Evolutionary conservation across 2,329 filamentous ascomycete genomes (phyloP).

Genomic region (Beauveria caledonica): DNA sequence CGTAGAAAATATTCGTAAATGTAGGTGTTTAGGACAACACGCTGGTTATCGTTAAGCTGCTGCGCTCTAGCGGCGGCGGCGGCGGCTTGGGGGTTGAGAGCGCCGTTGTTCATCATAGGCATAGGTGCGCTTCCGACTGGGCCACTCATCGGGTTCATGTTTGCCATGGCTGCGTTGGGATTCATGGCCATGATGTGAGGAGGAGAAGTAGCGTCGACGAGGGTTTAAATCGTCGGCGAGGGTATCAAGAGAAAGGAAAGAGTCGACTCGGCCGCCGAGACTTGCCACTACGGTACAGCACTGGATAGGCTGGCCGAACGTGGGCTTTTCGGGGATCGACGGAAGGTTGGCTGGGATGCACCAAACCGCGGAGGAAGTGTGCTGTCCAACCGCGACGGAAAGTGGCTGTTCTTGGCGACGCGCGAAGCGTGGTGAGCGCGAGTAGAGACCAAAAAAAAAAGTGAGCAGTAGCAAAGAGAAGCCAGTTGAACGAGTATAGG

Average conservation of each 20-base stretch:
- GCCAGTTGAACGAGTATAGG: not conserved
- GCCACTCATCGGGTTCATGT: slow-evolving; percentile 61
- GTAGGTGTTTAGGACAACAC: slow-evolving; percentile 67
- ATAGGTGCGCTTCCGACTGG: slow-evolving; percentile 53
- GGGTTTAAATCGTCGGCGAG: not conserved
- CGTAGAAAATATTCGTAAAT: slow-evolving; percentile 90
- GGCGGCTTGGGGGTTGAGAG: slow-evolving; percentile 26
- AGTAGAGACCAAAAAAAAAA: not conserved
- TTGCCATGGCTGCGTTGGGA: slow-evolving; percentile 56
- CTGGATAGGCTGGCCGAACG: slow-evolving; percentile 23
- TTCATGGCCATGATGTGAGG: slow-evolving; percentile 39
- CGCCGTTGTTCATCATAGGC: slow-evolving; percentile 59
- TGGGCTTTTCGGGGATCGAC: slow-evolving; percentile 20
- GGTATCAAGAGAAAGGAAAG: slow-evolving; percentile 15
- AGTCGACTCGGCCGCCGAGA: slow-evolving; percentile 25
- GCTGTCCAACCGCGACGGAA: not conserved
- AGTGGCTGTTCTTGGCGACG: not conserved
- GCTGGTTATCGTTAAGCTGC: slow-evolving; percentile 38
- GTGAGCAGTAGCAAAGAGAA: not conserved
- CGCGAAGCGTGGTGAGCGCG: not conserved
- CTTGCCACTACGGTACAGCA: slow-evolving; percentile 26
- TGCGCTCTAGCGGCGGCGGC: slow-evolving; percentile 29
- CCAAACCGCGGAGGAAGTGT: not conserved
- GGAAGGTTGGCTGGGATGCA: not conserved
- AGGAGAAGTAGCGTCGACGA: not conserved